Percentiles rank a stretch among this genome's conserved stretches.
Evolutionary conservation across 257 asterid genomes (phyloP).

Genomic region (Nemophila menziesii): DNA sequence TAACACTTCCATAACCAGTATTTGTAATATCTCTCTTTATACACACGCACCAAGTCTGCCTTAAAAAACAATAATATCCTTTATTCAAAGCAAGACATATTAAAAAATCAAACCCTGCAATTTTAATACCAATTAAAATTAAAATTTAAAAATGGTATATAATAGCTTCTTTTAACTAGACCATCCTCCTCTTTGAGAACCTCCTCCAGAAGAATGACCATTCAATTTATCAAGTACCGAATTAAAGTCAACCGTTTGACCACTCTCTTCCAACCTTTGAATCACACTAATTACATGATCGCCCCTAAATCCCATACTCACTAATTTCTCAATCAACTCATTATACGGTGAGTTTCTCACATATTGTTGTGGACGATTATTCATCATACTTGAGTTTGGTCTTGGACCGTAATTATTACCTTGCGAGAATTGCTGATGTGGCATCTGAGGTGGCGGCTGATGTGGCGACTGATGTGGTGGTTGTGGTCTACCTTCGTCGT

Average conservation of each 20-base stretch:
- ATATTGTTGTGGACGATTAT: conserved; percentile 40
- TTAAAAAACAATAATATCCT: not conserved
- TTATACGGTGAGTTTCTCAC: conserved; percentile 55
- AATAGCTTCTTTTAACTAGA: conserved; percentile 33
- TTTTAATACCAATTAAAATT: not conserved
- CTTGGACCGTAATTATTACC: conserved; percentile 42
- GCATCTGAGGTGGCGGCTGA: conserved; percentile 47
- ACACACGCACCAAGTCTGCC: not conserved
- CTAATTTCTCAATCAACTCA: conserved; percentile 79
- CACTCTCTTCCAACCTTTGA: conserved; percentile 80
- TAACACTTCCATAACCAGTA: not conserved
- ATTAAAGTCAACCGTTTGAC: conserved; percentile 80
- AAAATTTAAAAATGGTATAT: too few relatives aligned
- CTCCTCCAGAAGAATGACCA: conserved; percentile 79
- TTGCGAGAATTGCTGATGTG: too few relatives aligned
- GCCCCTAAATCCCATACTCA: conserved; percentile 77
- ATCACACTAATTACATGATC: conserved; percentile 60
- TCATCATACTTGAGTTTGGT: conserved; percentile 30
- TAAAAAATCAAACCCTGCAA: not conserved
- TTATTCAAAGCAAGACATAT: not conserved
- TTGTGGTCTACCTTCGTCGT: conserved; percentile 58
- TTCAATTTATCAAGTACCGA: conserved; percentile 67
- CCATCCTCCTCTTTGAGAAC: conserved; percentile 84
- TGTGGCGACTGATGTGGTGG: conserved; percentile 47
- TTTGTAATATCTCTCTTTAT: not conserved